Percentiles rank a stretch among this genome's conserved stretches.
phyloP scores from a whole-genome alignment of 2,329 filamentous ascomycete genomes.

The Sporothrix euskadiensis region DNA sequence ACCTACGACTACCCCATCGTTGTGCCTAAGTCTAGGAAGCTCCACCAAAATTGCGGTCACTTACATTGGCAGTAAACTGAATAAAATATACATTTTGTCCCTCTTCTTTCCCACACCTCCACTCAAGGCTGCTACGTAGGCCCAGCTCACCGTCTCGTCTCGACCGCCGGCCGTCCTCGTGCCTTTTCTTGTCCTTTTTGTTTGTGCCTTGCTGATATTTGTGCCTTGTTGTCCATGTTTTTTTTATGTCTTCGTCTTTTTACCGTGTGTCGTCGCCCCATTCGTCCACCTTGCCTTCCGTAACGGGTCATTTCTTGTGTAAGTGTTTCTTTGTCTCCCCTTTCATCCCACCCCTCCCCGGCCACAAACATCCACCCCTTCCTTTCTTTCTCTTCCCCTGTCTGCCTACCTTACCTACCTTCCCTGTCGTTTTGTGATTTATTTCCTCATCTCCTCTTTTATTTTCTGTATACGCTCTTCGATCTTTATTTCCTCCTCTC shows the following conservation, averaged over 20 bases:
- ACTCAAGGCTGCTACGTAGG: constrained; percentile 21
- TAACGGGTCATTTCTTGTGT: constrained; percentile 11
- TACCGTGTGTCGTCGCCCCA: constrained; percentile 5
- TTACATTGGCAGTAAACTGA: not conserved
- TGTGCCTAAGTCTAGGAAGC: not conserved
- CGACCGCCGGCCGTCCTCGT: constrained; percentile 10
- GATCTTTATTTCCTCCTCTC: constrained; percentile 6
- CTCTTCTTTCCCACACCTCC: not conserved
- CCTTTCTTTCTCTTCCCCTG: not conserved
- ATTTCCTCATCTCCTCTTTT: constrained; percentile 14
- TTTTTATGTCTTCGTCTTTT: too few species aligned
- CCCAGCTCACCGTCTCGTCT: constrained; percentile 27
- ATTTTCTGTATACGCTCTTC: not conserved
- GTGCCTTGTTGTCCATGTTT: not conserved
- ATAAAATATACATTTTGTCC: not conserved
- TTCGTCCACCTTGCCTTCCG: constrained; percentile 12
- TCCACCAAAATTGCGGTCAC: not conserved
- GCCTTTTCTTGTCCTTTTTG: not conserved
- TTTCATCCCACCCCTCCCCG: constrained; percentile 13
- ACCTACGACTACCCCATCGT: not conserved
- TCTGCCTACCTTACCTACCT: constrained; percentile 5
- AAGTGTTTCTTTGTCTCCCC: not conserved
- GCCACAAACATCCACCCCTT: not conserved
- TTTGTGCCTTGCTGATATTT: not conserved
- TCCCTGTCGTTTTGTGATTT: constrained; percentile 9